Percentiles rank a stretch among this genome's conserved stretches.
Evolutionary conservation across 176 grass and related monocot genomes (phyloP).

Genomic region (Themeda triandra): DNA sequence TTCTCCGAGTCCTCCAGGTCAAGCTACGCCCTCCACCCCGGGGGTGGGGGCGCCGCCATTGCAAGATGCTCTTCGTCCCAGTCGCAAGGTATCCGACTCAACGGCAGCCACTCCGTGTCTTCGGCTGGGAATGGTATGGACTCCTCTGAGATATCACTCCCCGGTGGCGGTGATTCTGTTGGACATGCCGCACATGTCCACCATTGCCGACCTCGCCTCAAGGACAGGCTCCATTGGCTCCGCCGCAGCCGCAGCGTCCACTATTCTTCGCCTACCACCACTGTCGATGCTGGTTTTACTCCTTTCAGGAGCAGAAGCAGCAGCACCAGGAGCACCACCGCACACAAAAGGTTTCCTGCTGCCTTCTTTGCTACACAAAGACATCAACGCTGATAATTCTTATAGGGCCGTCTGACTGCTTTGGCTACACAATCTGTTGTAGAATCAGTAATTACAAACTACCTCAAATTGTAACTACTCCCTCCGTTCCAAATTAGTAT

Average conservation of each 20-base stretch:
- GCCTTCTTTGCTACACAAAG: conserved; percentile 35
- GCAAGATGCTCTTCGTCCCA: conserved; percentile 2
- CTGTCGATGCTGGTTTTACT: conserved; percentile 33
- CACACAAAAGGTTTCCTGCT: conserved; percentile 40
- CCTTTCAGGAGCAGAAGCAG: conserved; percentile 47
- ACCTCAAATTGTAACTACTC: conserved; percentile 10
- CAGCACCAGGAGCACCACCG: conserved; percentile 18
- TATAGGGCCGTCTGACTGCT: not conserved
- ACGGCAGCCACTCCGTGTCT: conserved; percentile 28
- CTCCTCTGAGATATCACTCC: conserved; percentile 26
- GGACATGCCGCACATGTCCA: not conserved
- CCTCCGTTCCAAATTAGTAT: no score
- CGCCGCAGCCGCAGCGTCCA: conserved; percentile 66
- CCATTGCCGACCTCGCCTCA: conserved; percentile 20
- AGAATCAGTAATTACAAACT: not conserved
- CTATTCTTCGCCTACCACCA: conserved; percentile 39
- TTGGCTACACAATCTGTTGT: not conserved
- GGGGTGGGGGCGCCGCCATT: not conserved
- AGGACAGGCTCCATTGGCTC: conserved; percentile 40
- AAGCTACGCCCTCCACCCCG: not conserved
- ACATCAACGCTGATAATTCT: not conserved
- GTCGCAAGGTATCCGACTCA: conserved; percentile 4
- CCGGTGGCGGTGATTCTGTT: not conserved
- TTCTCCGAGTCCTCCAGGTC: conserved; percentile 49
- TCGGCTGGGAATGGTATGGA: conserved; percentile 23